These are phyloP conservation scores for Cladophialophora bantiana DNA, from an alignment of 2,329 filamentous ascomycete genomes.

Conservation along the genomic window DNA sequence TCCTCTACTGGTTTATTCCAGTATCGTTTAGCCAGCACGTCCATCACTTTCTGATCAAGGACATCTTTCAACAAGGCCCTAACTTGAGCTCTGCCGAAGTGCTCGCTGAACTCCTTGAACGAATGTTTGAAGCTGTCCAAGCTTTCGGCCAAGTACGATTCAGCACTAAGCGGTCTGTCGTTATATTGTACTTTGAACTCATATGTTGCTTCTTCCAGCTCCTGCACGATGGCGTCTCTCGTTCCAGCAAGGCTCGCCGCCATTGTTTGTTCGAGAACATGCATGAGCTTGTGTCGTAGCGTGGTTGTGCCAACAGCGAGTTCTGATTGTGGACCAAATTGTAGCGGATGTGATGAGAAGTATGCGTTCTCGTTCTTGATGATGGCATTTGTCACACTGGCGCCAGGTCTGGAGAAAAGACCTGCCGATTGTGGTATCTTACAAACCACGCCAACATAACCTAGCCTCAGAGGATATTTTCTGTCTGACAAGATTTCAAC, in stretches of 20 bases:
- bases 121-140: slow-evolving; percentile 97
- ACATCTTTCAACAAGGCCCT: slow-evolving; percentile 88
- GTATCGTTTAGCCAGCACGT: slow-evolving; percentile 89
- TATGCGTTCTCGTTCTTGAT: slow-evolving; percentile 86
- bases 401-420: slow-evolving; percentile 82
- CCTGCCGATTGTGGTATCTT: slow-evolving; percentile 73
- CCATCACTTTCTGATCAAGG: slow-evolving; percentile 91
- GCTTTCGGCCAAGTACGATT: slow-evolving; percentile 95
- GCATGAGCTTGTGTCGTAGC: slow-evolving; percentile 94
- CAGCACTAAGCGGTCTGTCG: slow-evolving; percentile 89
- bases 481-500: slow-evolving; percentile 80
- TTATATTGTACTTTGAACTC: slow-evolving; percentile 99
- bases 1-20: slow-evolving; percentile 97
- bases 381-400: slow-evolving; percentile 81
- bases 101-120: slow-evolving; percentile 91
- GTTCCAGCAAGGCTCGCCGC: slow-evolving; percentile 87
- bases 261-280: slow-evolving; percentile 96
- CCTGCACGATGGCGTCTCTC: slow-evolving; percentile 89
- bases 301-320: slow-evolving; percentile 83
- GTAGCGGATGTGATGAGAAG: slow-evolving; percentile 81
- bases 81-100: slow-evolving; percentile 88
- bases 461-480: slow-evolving; percentile 92
- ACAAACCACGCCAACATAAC: slow-evolving; percentile 94
- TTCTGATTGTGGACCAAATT: slow-evolving; percentile 77
- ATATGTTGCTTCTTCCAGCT: slow-evolving; percentile 95